These are phyloP conservation scores for Ploettnerulaceae sp. DNA, from an alignment of 2,329 filamentous ascomycete genomes.

Conservation along the genomic window DNA sequence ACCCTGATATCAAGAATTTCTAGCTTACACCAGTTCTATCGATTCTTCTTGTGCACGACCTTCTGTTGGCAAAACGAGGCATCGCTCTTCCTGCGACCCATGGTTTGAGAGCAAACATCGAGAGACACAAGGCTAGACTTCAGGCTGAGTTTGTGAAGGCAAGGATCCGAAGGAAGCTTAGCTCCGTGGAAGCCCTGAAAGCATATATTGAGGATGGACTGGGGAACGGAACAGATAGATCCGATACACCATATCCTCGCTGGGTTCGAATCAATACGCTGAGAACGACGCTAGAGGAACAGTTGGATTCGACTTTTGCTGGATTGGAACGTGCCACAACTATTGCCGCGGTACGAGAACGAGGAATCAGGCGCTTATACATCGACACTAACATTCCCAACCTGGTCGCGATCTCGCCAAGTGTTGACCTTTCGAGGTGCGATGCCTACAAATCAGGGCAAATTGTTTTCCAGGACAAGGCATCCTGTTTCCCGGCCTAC, in stretches of 20 bases:
- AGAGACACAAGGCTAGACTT: constrained; percentile 76
- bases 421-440: constrained; percentile 66
- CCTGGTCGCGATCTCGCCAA: constrained; percentile 71
- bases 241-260: constrained; percentile 59
- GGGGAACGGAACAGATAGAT: constrained; percentile 37
- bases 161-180: constrained; percentile 65
- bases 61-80: constrained; percentile 74
- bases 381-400: constrained; percentile 81
- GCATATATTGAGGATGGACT: constrained; percentile 50
- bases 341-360: constrained; percentile 52
- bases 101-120: constrained; percentile 68
- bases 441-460: constrained; percentile 69
- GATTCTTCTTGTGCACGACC: constrained; percentile 79
- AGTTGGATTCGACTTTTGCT: constrained; percentile 71
- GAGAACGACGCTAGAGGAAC: constrained; percentile 62
- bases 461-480: constrained; percentile 92
- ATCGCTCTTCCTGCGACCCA: constrained; percentile 78
- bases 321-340: constrained; percentile 52
- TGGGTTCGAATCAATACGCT: constrained; percentile 89
- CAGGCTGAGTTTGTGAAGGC: constrained; percentile 77
- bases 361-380: constrained; percentile 49
- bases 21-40: constrained; percentile 78
- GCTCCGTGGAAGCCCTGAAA: constrained; percentile 62
- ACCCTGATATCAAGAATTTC: background rate
- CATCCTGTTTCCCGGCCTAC: constrained; percentile 93